These are phyloP conservation scores for Oldenlandia corymbosa DNA, from an alignment of 257 asterid species.

Conservation along the genomic window DNA sequence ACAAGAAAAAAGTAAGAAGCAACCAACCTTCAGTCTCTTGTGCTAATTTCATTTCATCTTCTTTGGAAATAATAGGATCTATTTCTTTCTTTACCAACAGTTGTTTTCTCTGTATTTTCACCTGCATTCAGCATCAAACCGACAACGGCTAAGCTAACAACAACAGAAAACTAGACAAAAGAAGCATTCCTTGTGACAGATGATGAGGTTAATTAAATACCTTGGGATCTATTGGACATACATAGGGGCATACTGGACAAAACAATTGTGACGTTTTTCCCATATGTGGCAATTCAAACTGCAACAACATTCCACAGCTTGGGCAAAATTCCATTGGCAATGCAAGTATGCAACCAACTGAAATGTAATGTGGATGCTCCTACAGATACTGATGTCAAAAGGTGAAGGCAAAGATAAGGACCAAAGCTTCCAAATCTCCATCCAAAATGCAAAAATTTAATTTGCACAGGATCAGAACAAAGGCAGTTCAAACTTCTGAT, in stretches of 20 bases:
- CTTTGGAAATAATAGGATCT: conserved; percentile 61
- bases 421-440: no score
- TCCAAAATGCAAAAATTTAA: no score
- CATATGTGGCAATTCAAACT: conserved; percentile 51
- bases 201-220: conserved; percentile 24
- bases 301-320: conserved; percentile 55
- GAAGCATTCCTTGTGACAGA: not conserved
- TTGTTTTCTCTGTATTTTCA: conserved; percentile 48
- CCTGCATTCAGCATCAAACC: conserved; percentile 33
- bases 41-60: conserved; percentile 32
- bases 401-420: no score
- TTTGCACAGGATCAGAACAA: no score
- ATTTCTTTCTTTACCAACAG: conserved; percentile 53
- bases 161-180: conserved; percentile 2
- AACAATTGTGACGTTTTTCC: conserved; percentile 45
- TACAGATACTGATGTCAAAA: no score
- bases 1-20: conserved; percentile 4
- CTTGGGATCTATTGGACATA: conserved; percentile 44
- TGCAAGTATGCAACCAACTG: no score
- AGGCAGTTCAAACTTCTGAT: no score
- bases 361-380: no score
- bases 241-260: conserved; percentile 66
- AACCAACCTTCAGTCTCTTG: conserved; percentile 58
- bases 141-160: not conserved
- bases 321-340: conserved; percentile 90